Percentiles rank a stretch among this genome's conserved stretches.
phyloP scores from a whole-genome alignment of 331 rosid genomes.

The Pyracantha coccinea region DNA sequence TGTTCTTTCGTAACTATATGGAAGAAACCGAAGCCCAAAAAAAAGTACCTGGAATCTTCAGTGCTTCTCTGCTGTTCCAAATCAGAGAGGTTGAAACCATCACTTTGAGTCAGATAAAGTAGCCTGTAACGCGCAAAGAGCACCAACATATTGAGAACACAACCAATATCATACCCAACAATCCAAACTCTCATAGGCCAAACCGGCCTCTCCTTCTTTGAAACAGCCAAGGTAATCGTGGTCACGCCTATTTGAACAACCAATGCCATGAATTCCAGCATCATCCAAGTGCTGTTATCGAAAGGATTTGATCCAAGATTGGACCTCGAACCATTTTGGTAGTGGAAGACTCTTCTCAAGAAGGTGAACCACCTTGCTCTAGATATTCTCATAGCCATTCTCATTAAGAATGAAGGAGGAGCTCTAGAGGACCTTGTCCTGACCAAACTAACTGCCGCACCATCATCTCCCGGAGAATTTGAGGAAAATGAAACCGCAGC shows the following conservation, averaged over 20 bases:
- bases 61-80: slow-evolving; percentile 59
- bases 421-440: slow-evolving; percentile 33
- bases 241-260: slow-evolving; percentile 53
- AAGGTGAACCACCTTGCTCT: slow-evolving; percentile 90
- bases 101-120: slow-evolving; percentile 39
- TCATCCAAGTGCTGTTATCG: slow-evolving; percentile 83
- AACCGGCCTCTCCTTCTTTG: slow-evolving; percentile 73
- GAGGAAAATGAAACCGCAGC: slow-evolving; percentile 34
- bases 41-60: slow-evolving; percentile 73
- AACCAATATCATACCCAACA: slow-evolving; percentile 77
- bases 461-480: slow-evolving; percentile 32
- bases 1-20: not conserved
- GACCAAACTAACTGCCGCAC: slow-evolving; percentile 5
- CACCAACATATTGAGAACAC: slow-evolving; percentile 61
- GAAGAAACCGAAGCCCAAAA: not conserved
- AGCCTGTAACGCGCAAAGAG: slow-evolving; percentile 67
- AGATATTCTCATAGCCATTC: slow-evolving; percentile 75
- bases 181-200: slow-evolving; percentile 99
- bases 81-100: slow-evolving; percentile 47
- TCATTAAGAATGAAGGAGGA: slow-evolving; percentile 30
- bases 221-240: slow-evolving; percentile 45
- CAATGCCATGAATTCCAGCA: slow-evolving; percentile 58
- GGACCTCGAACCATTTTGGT: slow-evolving; percentile 85
- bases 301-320: slow-evolving; percentile 83
- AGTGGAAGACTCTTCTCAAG: slow-evolving; percentile 87